phyloP scores from a whole-genome alignment of 805 yeast genomes.

The Scheffersomyces amazonensis region DNA sequence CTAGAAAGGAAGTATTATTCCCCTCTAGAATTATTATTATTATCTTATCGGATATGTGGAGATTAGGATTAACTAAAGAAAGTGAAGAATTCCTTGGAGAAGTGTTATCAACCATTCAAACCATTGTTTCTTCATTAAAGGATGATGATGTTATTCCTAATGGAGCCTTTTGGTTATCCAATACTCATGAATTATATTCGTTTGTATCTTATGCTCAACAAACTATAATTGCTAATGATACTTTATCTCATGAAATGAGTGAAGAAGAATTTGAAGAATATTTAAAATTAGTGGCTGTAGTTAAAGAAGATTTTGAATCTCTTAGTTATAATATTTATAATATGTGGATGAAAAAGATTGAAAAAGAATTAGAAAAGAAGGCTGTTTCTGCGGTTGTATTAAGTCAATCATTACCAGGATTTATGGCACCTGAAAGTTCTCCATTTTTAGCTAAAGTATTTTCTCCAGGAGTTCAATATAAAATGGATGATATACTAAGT shows the following conservation, averaged over 20 bases:
- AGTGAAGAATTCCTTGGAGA: constrained; percentile 89
- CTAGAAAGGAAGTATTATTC: constrained; percentile 88
- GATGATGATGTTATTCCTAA: constrained; percentile 86
- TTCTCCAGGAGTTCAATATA: constrained; percentile 65
- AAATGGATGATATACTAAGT: constrained; percentile 92
- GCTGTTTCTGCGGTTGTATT: constrained; percentile 93
- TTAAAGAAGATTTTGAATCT: constrained; percentile 91
- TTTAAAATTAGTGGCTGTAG: constrained; percentile 81
- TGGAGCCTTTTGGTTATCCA: constrained; percentile 97
- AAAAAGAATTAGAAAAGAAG: constrained; percentile 84
- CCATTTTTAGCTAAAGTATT: constrained; percentile 84
- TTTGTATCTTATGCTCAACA: constrained; percentile 92
- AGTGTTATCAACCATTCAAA: constrained; percentile 83
- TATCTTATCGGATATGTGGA: constrained; percentile 96
- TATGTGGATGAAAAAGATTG: constrained; percentile 95
- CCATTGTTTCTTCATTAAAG: constrained; percentile 70
- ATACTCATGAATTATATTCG: constrained; percentile 91
- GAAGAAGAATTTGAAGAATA: constrained; percentile 89
- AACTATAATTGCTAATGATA: constrained; percentile 83
- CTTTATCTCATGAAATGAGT: constrained; percentile 78
- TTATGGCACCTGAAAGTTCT: constrained; percentile 78
- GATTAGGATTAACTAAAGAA: constrained; percentile 88
- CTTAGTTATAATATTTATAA: constrained; percentile 91
- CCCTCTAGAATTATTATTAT: constrained; percentile 95
- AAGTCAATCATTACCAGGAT: constrained; percentile 95